These are phyloP conservation scores for Colletotrichum sp. DNA, from an alignment of 2,329 filamentous ascomycete genomes.

Conservation along the genomic window DNA sequence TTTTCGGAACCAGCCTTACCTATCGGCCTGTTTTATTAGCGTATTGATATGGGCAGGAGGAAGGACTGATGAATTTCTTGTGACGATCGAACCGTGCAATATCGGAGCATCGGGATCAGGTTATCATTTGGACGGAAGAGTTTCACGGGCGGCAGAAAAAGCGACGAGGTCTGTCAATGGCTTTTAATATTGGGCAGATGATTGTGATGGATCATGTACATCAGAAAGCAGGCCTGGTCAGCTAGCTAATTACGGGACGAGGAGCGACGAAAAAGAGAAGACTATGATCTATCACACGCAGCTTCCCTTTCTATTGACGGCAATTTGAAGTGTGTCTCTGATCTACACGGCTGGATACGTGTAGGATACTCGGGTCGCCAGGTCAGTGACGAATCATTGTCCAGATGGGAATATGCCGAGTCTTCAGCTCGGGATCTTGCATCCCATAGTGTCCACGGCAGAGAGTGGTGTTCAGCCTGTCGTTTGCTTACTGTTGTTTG, in stretches of 20 bases:
- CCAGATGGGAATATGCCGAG: background rate
- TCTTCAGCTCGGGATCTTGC: background rate
- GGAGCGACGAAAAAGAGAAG: conserved; percentile 7
- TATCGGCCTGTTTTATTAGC: conserved; percentile 19
- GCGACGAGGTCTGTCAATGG: conserved; percentile 7
- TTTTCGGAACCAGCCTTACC: background rate
- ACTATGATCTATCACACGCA: conserved; percentile 10
- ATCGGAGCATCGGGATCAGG: background rate
- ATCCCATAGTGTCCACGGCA: background rate
- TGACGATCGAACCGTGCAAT: background rate
- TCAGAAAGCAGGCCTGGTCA: conserved; percentile 19
- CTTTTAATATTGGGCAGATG: conserved; percentile 14
- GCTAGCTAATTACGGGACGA: conserved; percentile 18
- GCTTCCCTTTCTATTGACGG: background rate
- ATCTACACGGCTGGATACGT: background rate
- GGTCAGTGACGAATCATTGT: background rate
- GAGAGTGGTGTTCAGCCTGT: background rate
- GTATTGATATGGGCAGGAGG: background rate
- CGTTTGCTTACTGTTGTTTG: background rate
- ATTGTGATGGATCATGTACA: conserved; percentile 17
- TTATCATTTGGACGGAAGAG: background rate
- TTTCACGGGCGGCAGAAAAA: background rate
- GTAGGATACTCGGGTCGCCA: background rate
- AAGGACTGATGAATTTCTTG: background rate
- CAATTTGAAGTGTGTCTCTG: background rate